Evolutionary conservation across 768 basidiomycete species (phyloP), one percentile per base, ranked within the genome.

Genomic region (Terana coerulea): DNA sequence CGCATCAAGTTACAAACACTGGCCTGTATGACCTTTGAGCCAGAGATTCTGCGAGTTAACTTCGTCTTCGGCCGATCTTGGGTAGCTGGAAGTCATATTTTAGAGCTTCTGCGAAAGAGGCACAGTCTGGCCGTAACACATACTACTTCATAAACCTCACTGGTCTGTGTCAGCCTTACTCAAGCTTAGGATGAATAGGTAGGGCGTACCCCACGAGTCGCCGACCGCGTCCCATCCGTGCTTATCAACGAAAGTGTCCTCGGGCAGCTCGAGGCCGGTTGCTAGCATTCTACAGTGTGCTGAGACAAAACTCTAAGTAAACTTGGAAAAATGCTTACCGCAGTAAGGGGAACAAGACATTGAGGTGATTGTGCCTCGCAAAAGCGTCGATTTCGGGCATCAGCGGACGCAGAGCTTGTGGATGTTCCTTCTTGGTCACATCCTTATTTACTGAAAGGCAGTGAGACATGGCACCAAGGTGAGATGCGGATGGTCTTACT

Each of bases 61-160:
- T 47, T 67, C 66, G 35, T 70, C 69, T 35, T 69, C 67, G 36
- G 64, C 55, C 1, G 66, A 56, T 21, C 67, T 64, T 9, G 67
- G 69, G 49, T 69, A 67, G 46, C 70, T 71, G 30, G 11, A 11
- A 11, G 7, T 25, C 21, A 22, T n/a, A n/a, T n/a, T n/a, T n/a
- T n/a, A n/a, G n/a, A n/a, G n/a, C n/a, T n/a, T n/a, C n/a, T n/a
- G n/a, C 39, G 22, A 43, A 25, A 14, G 9, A 9, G 5, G 30
- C 12, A n/a, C 19, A 10, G 26, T 21, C n/a, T n/a, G 44, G 24
- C 9, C 2, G 19, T n/a, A 6, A n/a, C 41, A 45, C 77, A 11
- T 25, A 81, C 81, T 84, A 85, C 67, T 84, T 83, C 80, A 83
- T 83, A 62, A 78, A 83, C 40, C 82, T 72, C 6, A 77, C 83